phyloP scores from a whole-genome alignment of 352 stramenopile genomes.

The Phytophthora macrochlamydospora region DNA sequence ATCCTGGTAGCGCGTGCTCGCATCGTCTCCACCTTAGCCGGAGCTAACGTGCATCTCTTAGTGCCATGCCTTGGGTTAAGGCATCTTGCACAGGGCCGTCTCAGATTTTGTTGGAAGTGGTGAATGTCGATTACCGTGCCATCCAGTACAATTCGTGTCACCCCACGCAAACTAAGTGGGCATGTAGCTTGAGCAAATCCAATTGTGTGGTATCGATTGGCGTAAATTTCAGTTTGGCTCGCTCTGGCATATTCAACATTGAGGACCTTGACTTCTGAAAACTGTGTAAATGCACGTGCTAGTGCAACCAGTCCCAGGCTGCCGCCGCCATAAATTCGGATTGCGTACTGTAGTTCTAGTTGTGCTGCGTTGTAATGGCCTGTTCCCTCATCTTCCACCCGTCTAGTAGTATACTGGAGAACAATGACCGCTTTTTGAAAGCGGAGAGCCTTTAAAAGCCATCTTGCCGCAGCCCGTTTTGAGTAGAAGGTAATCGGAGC shows the following conservation, averaged over 20 bases:
- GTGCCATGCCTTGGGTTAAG: not conserved
- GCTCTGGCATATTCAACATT: constrained; percentile 5
- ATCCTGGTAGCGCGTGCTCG: not conserved
- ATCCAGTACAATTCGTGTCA: not conserved
- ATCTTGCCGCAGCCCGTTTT: not conserved
- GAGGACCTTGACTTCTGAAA: not conserved
- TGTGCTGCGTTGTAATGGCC: not conserved
- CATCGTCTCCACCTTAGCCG: not conserved
- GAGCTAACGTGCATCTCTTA: not conserved
- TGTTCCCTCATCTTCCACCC: not conserved
- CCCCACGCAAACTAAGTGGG: not conserved
- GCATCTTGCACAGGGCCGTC: not conserved
- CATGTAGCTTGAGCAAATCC: not conserved
- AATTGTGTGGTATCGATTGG: not conserved
- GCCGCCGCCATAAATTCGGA: constrained; percentile 1
- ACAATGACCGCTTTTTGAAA: constrained; percentile 6
- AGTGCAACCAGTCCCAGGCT: not conserved
- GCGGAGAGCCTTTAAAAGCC: not conserved
- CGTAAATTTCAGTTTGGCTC: not conserved
- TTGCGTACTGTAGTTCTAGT: constrained; percentile 5
- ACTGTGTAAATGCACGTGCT: not conserved
- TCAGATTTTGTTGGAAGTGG: not conserved
- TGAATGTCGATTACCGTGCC: not conserved
- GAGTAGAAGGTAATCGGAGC: not conserved
- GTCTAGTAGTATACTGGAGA: not conserved